Evolutionary conservation across 352 stramenopile species (phyloP).

Genomic region (Globisporangium paroecandrum): DNA sequence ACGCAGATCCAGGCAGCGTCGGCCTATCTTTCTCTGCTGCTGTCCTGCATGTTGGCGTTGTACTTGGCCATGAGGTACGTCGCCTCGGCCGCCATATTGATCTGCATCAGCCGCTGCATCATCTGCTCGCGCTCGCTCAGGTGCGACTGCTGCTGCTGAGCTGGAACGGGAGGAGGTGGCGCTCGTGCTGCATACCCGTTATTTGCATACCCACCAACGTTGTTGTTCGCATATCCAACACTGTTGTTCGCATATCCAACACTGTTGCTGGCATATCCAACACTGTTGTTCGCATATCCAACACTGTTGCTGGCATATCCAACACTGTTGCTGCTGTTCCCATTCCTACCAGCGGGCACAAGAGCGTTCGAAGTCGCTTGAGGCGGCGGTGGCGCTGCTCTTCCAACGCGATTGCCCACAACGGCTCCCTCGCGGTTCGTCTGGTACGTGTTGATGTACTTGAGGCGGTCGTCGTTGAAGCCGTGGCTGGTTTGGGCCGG

Average conservation of each 20-base stretch:
- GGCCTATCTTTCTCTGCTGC: constrained; percentile 9
- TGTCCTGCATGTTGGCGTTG: constrained; percentile 47
- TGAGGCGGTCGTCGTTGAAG: constrained; percentile 54
- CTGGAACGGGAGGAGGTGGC: not conserved
- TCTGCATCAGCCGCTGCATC: constrained; percentile 61
- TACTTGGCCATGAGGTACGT: constrained; percentile 76
- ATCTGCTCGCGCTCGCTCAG: constrained; percentile 37
- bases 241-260: not conserved
- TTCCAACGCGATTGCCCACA: not conserved
- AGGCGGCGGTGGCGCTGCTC: not conserved
- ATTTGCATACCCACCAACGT: not conserved
- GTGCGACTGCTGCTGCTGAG: constrained; percentile 11
- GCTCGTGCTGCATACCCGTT: constrained; percentile 1
- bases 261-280: not conserved
- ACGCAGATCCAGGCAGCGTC: not conserved
- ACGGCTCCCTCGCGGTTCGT: constrained; percentile 24
- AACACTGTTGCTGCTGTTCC: not conserved
- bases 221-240: not conserved
- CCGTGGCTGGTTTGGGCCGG: constrained; percentile 22
- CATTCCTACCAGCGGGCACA: not conserved
- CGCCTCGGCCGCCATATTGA: constrained; percentile 60
- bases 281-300: not conserved
- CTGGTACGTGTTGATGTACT: constrained; percentile 63
- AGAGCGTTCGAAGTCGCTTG: not conserved
- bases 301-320: not conserved